Base-by-base conservation (phyloP, 345 rosid species). In the Euphorbia lathyris region DNA sequence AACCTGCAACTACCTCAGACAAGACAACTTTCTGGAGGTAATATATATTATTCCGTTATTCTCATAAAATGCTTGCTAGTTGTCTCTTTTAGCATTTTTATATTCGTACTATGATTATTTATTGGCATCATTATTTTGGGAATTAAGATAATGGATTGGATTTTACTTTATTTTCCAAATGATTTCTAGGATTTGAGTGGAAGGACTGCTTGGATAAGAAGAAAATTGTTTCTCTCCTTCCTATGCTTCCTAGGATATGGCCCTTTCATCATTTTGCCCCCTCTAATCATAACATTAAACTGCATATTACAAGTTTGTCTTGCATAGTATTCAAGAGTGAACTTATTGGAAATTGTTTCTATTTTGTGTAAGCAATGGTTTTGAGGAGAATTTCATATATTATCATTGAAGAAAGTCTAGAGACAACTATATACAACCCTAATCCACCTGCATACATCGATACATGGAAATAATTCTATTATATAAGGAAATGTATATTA, bases 1-100 rank as follows among this genome's bases (percentile, higher is more conserved):
- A 63, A 88, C 99, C 52, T 95, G 98, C 92, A 87, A 76, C 58
- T 90, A 95, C 79, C 80, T 90, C 77, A 90, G 99, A 77, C 86
- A 90, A 78, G 98, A 92, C 71, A 95, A 95, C 71, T 95, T 90
- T 80, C 78, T 90, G 74, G 97, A 95, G 95, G 97, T 92, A 85
- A 59, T 63, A 12, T 34, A 12, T 34, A 71, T 9, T n/a, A 51
- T 36, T 11, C 23, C 25, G 19, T 20, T 48, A 11, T n/a, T 64
- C 45, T 27, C 53, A 57, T 29, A 20, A 43, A 26, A 47, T 47
- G 58, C 48, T 32, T 48, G 25, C 66, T 60, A 19, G 13, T 20
- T 34, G 36, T 60, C 14, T 20, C 13, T 51, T 19, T 11, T 45
- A 3, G 3, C 45, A 58, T 36, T 7, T 61, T 62, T 38, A 2